A percentile compares a stretch with the other conserved stretches of the same genome.
phyloP scores from a whole-genome alignment of 257 asterid species.

The Salvia rosmarinus region DNA sequence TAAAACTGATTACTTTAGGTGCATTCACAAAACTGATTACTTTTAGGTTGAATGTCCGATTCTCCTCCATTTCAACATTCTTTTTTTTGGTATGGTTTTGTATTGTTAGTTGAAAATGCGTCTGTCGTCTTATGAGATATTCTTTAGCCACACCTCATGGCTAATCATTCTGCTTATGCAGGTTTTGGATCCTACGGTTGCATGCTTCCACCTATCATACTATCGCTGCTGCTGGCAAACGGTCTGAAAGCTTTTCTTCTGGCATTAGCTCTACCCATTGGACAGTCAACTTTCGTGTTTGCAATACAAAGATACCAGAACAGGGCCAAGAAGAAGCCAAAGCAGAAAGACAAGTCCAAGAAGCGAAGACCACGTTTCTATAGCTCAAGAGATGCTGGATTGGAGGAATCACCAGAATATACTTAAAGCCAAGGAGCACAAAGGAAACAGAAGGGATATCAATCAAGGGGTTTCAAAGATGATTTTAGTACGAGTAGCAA shows the following conservation, averaged over 20 bases:
- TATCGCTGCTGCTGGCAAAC: slow-evolving; percentile 54
- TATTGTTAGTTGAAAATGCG: too few relatives aligned
- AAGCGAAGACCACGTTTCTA: slow-evolving; percentile 42
- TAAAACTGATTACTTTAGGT: background rate
- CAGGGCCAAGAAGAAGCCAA: slow-evolving; percentile 38
- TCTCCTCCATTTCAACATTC: background rate
- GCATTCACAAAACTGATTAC: background rate
- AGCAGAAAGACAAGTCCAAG: slow-evolving; percentile 34
- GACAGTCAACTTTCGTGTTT: slow-evolving; percentile 70
- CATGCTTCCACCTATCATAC: slow-evolving; percentile 58
- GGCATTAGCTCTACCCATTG: slow-evolving; percentile 69
- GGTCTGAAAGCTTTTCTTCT: slow-evolving; percentile 85
- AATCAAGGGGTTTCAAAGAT: slow-evolving; percentile 49
- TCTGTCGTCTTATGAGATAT: background rate
- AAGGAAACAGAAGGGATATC: slow-evolving; percentile 46
- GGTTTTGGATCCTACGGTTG: slow-evolving; percentile 77
- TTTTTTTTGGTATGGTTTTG: background rate
- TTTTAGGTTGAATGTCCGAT: background rate
- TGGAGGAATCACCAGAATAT: slow-evolving; percentile 34
- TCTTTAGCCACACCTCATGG: slow-evolving; percentile 14
- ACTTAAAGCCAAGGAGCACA: slow-evolving; percentile 26
- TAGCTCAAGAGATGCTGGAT: slow-evolving; percentile 40
- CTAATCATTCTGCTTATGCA: slow-evolving; percentile 44
- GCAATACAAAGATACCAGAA: slow-evolving; percentile 50
- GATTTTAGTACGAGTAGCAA: slow-evolving; percentile 31